Percentiles rank a stretch among this genome's conserved stretches.
phyloP scores from a whole-genome alignment of 257 asterid genomes.

The Solanum ossicruentum region DNA sequence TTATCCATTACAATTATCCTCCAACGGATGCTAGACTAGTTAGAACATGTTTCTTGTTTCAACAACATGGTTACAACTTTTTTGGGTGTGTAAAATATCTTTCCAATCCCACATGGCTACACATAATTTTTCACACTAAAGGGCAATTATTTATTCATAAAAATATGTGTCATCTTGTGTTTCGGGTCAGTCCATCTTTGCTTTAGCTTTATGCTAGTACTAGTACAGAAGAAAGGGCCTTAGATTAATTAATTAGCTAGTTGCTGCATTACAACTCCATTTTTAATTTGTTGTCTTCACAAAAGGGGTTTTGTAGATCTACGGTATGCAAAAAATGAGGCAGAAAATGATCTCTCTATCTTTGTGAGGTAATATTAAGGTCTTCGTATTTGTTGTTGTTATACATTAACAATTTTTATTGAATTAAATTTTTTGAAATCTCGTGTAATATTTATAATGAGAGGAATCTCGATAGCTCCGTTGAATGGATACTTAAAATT shows the following conservation, averaged over 20 bases:
- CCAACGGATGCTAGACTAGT: neutral
- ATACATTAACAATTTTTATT: neutral
- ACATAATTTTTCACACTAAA: neutral
- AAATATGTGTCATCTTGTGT: neutral
- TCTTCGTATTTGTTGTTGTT: no score
- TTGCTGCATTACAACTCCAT: neutral
- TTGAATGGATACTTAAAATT: neutral
- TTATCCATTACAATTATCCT: neutral
- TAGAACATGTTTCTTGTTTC: neutral
- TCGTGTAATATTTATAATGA: neutral
- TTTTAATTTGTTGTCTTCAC: neutral
- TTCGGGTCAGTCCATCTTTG: neutral
- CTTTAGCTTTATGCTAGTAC: neutral
- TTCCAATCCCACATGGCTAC: neutral
- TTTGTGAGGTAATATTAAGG: no score
- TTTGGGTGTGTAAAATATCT: neutral
- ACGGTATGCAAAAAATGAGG: neutral
- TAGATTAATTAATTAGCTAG: neutral
- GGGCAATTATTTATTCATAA: neutral
- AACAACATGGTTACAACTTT: slow-evolving; percentile 2
- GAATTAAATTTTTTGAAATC: neutral
- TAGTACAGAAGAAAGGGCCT: neutral
- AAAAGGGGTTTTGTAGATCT: neutral
- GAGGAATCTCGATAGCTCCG: neutral
- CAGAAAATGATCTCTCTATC: fast-evolving